phyloP scores from a whole-genome alignment of 1,284 basidiomycete species.

The Leccinum solheimii region DNA sequence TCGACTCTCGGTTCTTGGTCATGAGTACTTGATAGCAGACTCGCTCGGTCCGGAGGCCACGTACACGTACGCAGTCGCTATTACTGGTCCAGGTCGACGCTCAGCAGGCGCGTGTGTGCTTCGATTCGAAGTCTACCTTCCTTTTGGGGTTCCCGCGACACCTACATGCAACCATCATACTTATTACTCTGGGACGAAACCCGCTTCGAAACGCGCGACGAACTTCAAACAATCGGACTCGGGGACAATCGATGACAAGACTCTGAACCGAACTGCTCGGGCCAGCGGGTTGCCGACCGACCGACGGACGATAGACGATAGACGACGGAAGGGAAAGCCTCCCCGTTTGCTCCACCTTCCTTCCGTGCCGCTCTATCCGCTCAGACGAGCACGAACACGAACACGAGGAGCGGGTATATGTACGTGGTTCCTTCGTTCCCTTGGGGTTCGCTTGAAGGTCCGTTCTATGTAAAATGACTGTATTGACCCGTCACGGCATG shows the following conservation, averaged over 20 bases:
- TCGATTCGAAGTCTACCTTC: not conserved
- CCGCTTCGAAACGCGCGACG: not conserved
- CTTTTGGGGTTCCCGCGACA: not conserved
- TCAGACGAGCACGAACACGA: not conserved
- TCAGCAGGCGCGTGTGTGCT: not conserved
- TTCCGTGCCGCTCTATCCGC: not conserved
- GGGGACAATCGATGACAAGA: not conserved
- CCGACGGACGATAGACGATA: not conserved
- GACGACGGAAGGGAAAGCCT: not conserved
- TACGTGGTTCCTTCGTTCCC: not conserved
- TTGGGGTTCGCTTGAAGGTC: not conserved
- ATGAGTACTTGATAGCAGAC: not conserved
- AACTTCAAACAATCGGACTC: not conserved
- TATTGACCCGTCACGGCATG: not conserved
- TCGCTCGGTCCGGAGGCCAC: not conserved
- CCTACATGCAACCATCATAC: no score
- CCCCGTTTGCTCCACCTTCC: not conserved
- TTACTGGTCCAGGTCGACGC: not conserved
- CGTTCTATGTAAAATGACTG: not conserved
- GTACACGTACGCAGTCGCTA: not conserved
- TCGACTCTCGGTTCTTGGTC: not conserved
- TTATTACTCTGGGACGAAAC: not conserved
- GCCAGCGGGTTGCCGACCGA: not conserved
- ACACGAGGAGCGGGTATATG: not conserved
- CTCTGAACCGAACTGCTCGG: not conserved